Percentiles rank a stretch among this genome's conserved stretches.
Conservation (phyloP, 495 filamentous ascomycete genomes). For the Talaromyces stipitatus region DNA sequence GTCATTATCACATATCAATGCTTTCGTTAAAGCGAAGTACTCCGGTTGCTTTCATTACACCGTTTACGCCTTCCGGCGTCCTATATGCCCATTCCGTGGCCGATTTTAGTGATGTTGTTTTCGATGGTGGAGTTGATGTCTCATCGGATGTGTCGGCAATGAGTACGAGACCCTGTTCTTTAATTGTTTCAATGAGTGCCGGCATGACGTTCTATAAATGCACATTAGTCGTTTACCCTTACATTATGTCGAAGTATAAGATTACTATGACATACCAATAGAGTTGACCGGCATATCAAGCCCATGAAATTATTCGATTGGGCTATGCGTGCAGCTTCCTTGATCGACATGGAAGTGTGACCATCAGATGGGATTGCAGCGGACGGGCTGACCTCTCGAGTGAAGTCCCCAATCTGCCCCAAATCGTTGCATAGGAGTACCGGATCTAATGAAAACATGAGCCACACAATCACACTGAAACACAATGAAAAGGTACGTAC, state of each 20-base stretch:
- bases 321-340: conserved; percentile 89
- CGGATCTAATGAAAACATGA: conserved; percentile 51
- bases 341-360: conserved; percentile 70
- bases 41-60: conserved; percentile 74
- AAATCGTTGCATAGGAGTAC: conserved; percentile 93
- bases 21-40: conserved; percentile 88
- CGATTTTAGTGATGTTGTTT: conserved; percentile 33
- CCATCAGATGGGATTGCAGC: conserved; percentile 55
- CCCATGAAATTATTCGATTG: conserved; percentile 98
- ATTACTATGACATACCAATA: conserved; percentile 57
- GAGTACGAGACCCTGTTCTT: conserved; percentile 84
- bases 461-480: background rate
- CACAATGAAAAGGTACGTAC: conserved; percentile 34
- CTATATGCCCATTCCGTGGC: conserved; percentile 34
- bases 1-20: conserved; percentile 69
- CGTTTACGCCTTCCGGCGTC: conserved; percentile 70
- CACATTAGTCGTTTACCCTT: conserved; percentile 15
- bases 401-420: conserved; percentile 47
- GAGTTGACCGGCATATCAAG: conserved; percentile 74
- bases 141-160: conserved; percentile 76
- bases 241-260: background rate
- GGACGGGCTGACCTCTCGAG: conserved; percentile 30
- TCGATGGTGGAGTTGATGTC: conserved; percentile 34
- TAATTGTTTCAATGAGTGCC: conserved; percentile 84
- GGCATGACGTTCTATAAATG: conserved; percentile 74